Conservation (phyloP, 495 filamentous ascomycete species). For the Annulohypoxylon maeteangense region DNA sequence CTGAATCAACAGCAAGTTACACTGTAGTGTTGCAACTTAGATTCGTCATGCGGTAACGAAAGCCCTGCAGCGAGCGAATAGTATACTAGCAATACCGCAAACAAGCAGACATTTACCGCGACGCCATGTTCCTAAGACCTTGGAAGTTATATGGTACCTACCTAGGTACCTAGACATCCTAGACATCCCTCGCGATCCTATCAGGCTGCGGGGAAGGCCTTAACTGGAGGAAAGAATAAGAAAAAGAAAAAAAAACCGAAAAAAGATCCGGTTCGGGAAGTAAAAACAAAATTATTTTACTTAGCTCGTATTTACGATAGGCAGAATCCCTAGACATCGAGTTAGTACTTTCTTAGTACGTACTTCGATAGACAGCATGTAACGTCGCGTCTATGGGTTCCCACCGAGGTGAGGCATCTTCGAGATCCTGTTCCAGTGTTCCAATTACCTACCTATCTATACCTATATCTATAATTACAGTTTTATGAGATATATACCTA, state of each 20-base stretch:
- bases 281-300: conserved; percentile 17
- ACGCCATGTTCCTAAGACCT: conserved; percentile 26
- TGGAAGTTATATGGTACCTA: too few relatives aligned
- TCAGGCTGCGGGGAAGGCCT: conserved; percentile 11
- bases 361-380: conserved; percentile 33
- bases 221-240: background rate
- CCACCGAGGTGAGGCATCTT: conserved; percentile 3
- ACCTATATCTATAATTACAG: background rate
- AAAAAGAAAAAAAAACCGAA: background rate
- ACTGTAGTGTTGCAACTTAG: conserved; percentile 8
- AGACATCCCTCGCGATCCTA: conserved; percentile 13
- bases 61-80: conserved; percentile 9
- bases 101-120: conserved; percentile 11
- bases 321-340: conserved; percentile 10
- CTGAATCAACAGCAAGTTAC: background rate
- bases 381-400: conserved; percentile 38
- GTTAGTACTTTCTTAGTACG: conserved; percentile 12
- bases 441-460: too few relatives aligned
- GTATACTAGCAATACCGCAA: conserved; percentile 7
- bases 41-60: conserved; percentile 1
- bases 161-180: conserved; percentile 4
- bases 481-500: background rate
- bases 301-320: conserved; percentile 14
- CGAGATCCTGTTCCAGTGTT: conserved; percentile 2
- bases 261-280: background rate